Percentiles rank a stretch among this genome's conserved stretches.
Conservation (phyloP, 768 basidiomycete genomes). For the Auricularia cornea region DNA sequence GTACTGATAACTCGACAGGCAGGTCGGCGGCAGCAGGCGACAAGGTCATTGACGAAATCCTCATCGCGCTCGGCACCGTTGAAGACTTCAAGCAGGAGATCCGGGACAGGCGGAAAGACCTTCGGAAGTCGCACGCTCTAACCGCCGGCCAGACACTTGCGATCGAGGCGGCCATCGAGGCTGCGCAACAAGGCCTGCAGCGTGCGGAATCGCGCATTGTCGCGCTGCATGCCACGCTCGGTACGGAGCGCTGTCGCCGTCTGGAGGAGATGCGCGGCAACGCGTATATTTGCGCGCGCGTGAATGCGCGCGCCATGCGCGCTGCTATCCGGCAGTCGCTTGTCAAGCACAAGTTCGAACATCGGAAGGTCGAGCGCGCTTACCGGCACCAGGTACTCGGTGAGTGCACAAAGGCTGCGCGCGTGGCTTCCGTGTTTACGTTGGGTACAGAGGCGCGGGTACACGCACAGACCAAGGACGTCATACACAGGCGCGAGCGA, state of each 20-base stretch:
- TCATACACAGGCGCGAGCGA: background rate
- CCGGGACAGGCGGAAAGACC: background rate
- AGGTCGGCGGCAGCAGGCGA: background rate
- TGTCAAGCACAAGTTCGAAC: background rate
- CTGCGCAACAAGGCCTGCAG: too few species aligned
- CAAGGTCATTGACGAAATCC: background rate
- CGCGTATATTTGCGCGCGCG: background rate
- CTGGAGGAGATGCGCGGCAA: background rate
- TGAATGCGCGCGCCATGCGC: background rate
- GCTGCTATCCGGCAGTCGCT: background rate
- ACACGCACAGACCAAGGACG: background rate
- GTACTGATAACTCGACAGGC: background rate
- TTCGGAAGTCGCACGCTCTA: background rate
- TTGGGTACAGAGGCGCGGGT: background rate
- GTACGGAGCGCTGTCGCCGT: background rate
- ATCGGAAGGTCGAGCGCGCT: background rate
- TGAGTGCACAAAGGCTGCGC: background rate
- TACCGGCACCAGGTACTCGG: background rate
- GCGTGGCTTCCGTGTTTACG: background rate
- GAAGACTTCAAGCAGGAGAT: background rate
- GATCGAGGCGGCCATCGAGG: background rate
- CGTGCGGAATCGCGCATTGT: background rate
- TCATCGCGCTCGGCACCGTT: background rate
- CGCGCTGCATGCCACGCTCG: background rate
- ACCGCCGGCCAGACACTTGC: background rate